These are phyloP conservation scores for Dovyalis caffra DNA, from an alignment of 345 rosid genomes.

Conservation along the genomic window DNA sequence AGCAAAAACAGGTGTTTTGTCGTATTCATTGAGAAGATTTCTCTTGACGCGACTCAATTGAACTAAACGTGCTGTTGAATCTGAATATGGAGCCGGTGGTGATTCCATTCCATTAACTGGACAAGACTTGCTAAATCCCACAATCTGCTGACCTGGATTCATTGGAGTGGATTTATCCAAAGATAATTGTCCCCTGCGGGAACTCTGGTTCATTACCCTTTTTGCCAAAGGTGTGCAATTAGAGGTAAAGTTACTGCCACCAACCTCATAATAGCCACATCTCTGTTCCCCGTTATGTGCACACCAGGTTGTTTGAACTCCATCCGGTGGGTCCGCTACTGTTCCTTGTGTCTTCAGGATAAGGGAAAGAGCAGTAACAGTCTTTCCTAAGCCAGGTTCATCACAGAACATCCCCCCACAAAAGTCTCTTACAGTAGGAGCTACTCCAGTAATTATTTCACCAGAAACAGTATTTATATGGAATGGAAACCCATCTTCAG, in stretches of 20 bases:
- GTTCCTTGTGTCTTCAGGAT: slow-evolving; percentile 88
- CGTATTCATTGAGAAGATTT: slow-evolving; percentile 55
- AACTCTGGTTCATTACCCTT: slow-evolving; percentile 41
- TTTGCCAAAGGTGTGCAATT: slow-evolving; percentile 35
- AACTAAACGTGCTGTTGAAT: slow-evolving; percentile 31
- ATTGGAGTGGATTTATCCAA: slow-evolving; percentile 28
- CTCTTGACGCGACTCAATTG: slow-evolving; percentile 53
- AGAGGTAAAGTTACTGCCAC: slow-evolving; percentile 37
- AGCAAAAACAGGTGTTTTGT: slow-evolving; percentile 33
- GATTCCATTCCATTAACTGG: slow-evolving; percentile 26
- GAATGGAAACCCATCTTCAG: slow-evolving; percentile 74
- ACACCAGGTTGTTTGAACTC: slow-evolving; percentile 70
- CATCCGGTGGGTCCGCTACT: slow-evolving; percentile 76
- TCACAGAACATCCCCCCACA: slow-evolving; percentile 97
- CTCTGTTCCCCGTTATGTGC: slow-evolving; percentile 55
- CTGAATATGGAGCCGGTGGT: slow-evolving; percentile 23
- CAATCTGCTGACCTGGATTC: slow-evolving; percentile 37
- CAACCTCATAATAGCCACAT: slow-evolving; percentile 81
- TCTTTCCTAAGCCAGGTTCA: slow-evolving; percentile 98
- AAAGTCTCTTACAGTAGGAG: slow-evolving; percentile 76
- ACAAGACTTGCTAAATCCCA: slow-evolving; percentile 31
- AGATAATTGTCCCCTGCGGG: slow-evolving; percentile 42
- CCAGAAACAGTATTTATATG: slow-evolving; percentile 69
- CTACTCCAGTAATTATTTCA: slow-evolving; percentile 52
- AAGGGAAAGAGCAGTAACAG: slow-evolving; percentile 86